Percentiles rank a stretch among this genome's conserved stretches.
These are phyloP conservation scores for Apophysomyces variabilis DNA, from an alignment of 371 early-diverging fungal genomes.

Conservation along the genomic window DNA sequence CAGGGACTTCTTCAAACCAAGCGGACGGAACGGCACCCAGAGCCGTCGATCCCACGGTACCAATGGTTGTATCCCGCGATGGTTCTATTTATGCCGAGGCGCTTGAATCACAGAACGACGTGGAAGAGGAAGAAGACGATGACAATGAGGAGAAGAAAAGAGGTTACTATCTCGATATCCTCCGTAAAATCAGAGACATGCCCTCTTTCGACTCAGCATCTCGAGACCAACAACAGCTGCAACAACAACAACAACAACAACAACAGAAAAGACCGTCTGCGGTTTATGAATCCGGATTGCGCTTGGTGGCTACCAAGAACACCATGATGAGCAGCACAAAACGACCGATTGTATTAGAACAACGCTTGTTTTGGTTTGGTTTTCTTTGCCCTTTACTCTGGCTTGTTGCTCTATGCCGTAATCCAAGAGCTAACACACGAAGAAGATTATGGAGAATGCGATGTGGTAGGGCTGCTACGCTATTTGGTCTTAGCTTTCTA, in stretches of 20 bases:
- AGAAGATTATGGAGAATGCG: neutral
- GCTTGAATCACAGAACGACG: neutral
- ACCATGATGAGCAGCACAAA: neutral
- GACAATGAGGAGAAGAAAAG: neutral
- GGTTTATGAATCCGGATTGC: neutral
- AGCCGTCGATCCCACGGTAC: neutral
- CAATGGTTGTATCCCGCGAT: neutral
- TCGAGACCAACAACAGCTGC: neutral
- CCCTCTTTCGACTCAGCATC: neutral
- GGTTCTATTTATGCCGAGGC: constrained; percentile 6
- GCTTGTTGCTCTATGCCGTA: constrained; percentile 1
- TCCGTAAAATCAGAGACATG: constrained; percentile 1
- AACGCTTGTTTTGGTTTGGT: constrained; percentile 1
- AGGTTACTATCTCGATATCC: neutral
- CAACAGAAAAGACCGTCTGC: too few species aligned
- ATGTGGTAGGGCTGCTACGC: neutral
- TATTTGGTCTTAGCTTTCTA: neutral
- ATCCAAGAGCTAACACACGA: neutral
- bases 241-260: too few species aligned
- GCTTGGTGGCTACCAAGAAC: neutral
- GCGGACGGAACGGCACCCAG: neutral
- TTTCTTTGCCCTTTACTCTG: constrained; percentile 3
- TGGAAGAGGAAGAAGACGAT: neutral
- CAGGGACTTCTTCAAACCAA: neutral
- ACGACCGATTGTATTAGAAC: neutral